phyloP scores from a whole-genome alignment of 257 asterid genomes.

The Primulina tabacum region DNA sequence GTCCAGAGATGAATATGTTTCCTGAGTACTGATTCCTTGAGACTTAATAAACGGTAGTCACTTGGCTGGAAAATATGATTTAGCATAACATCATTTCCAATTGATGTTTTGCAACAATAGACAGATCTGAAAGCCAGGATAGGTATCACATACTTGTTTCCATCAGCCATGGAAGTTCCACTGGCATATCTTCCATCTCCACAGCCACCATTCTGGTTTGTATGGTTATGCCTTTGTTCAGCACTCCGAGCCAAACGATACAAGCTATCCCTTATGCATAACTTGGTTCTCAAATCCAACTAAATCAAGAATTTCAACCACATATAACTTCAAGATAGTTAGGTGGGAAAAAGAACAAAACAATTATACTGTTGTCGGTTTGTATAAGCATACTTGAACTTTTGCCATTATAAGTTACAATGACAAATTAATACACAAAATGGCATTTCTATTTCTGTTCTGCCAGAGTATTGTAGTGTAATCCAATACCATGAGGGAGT shows the following conservation, averaged over 20 bases:
- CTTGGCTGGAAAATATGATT: not conserved
- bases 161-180: not conserved
- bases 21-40: not conserved
- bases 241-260: conserved; percentile 89
- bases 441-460: not conserved
- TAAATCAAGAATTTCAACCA: conserved; percentile 33
- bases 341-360: not conserved
- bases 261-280: conserved; percentile 87
- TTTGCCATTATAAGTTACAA: not conserved
- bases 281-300: conserved; percentile 80
- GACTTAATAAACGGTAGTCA: too few relatives aligned
- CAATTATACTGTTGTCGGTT: not conserved
- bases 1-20: not conserved
- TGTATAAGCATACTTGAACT: not conserved
- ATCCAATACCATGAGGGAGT: conserved; percentile 30
- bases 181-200: conserved; percentile 29
- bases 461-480: conserved; percentile 46
- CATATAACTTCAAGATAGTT: conserved; percentile 5
- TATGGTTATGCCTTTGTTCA: conserved; percentile 58
- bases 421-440: not conserved
- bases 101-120: not conserved
- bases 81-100: not conserved
- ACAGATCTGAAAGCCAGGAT: not conserved
- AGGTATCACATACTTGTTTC: conserved; percentile 4
- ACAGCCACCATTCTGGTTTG: conserved; percentile 28